A percentile compares a stretch with the other conserved stretches of the same genome.
Evolutionary conservation across 1,284 basidiomycete species (phyloP).

Genomic region (Hymenochaete sp.): DNA sequence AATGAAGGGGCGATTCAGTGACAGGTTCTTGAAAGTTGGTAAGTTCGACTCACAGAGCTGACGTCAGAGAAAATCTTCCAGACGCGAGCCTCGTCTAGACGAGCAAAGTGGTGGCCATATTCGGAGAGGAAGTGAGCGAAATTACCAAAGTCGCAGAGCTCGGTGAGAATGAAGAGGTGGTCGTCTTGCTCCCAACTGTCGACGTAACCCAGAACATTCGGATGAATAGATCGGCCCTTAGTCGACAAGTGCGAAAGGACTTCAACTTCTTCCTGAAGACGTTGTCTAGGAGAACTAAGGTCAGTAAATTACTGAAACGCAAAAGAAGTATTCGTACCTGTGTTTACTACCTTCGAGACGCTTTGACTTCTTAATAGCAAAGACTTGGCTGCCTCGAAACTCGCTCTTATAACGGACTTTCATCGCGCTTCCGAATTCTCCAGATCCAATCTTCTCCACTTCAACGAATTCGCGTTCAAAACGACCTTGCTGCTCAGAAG

Average conservation of each 20-base stretch:
- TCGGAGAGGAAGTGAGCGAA: slow-evolving; percentile 89
- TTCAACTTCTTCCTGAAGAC: slow-evolving; percentile 93
- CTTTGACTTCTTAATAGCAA: slow-evolving; percentile 93
- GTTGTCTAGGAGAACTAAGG: slow-evolving; percentile 42
- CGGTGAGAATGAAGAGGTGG: slow-evolving; percentile 87
- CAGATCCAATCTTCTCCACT: slow-evolving; percentile 79
- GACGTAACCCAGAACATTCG: slow-evolving; percentile 83
- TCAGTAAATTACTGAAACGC: neutral
- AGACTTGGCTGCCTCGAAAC: slow-evolving; percentile 44
- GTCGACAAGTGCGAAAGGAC: slow-evolving; percentile 70
- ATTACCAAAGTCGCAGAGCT: slow-evolving; percentile 90
- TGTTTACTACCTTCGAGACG: slow-evolving; percentile 88
- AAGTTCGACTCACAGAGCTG: slow-evolving; percentile 58
- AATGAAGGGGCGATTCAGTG: slow-evolving; percentile 16
- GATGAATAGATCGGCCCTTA: slow-evolving; percentile 37
- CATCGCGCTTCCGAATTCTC: slow-evolving; percentile 92
- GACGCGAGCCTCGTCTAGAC: slow-evolving; percentile 85
- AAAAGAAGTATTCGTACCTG: slow-evolving; percentile 46
- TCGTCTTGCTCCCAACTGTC: slow-evolving; percentile 98
- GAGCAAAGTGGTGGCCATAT: slow-evolving; percentile 78
- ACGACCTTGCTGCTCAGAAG: slow-evolving; percentile 44
- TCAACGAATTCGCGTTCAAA: slow-evolving; percentile 78
- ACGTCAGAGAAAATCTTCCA: slow-evolving; percentile 97
- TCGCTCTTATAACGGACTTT: slow-evolving; percentile 72
- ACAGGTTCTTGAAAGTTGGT: neutral